Evolutionary conservation across 305 asterid species (phyloP).

Genomic region (Fraxinus floribunda): DNA sequence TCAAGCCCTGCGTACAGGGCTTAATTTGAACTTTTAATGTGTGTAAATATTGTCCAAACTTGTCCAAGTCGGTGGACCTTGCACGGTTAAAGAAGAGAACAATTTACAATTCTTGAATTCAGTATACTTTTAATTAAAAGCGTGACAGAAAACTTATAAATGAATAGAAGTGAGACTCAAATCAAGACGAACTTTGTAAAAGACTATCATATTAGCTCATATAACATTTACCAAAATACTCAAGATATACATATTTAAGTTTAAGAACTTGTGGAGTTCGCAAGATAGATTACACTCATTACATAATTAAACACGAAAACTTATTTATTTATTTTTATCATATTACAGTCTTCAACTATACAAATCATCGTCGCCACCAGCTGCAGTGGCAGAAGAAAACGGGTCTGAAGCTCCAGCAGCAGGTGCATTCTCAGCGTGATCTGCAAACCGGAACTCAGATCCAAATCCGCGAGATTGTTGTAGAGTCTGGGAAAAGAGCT

Average conservation of each 20-base stretch:
- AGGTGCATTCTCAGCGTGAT: constrained; percentile 27
- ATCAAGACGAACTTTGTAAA: background rate
- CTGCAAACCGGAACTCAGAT: constrained; percentile 32
- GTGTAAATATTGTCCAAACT: background rate
- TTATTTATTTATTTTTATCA: background rate
- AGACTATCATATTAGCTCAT: background rate
- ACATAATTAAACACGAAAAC: background rate
- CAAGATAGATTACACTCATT: background rate
- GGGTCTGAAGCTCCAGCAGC: constrained; percentile 32
- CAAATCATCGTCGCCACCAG: constrained; percentile 43
- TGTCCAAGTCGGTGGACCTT: background rate
- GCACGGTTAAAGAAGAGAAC: background rate
- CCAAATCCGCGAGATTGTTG: constrained; percentile 51
- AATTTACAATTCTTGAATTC: background rate
- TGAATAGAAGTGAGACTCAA: background rate
- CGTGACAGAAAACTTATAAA: background rate
- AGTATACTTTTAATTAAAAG: background rate
- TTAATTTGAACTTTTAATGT: background rate
- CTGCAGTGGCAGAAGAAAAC: constrained; percentile 32
- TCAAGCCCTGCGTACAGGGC: too few species aligned
- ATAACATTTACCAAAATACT: background rate
- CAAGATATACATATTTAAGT: background rate
- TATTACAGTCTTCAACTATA: constrained; percentile 24
- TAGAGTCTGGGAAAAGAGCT: constrained; percentile 46
- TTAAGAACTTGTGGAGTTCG: background rate